Base-by-base conservation (phyloP, 176 grass and related monocot species). In the Rhynchospora tenuis region DNA sequence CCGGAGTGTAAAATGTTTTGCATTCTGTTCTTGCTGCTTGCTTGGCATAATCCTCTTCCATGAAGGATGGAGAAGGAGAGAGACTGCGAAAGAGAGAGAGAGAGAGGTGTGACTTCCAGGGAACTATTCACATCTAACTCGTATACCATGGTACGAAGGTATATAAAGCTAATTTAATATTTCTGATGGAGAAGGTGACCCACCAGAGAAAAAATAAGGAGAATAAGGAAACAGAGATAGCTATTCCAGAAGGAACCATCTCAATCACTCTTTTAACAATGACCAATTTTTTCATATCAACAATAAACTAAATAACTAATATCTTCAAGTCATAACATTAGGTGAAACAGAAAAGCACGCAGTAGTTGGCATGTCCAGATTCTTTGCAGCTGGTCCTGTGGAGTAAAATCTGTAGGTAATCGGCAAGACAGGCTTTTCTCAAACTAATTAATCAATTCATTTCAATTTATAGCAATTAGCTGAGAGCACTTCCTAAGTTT, bases 111-210 rank as follows among this genome's bases (percentile, higher is more conserved):
- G 10, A 27, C 45, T 27, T 47, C 10, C 24, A 22, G n/a, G 17
- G 4, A 74, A 74, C 24, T 45, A 26, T 54, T 5, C 72, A 71
- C 42, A 52, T 75, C 72, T 75, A 55, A 75, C 72, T 75, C 7
- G 9, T 54, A 75, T 54, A 1, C 14, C 5, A 74, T 15, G 45
- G 71, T 74, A 74, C 22, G 8, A 74, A 74, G 20, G 45, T 52
- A 27, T 75, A 55, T 55, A 75, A 27, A 2, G 52, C 47, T 27
- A 54, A 52, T 14, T 50, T 50, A 54, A 74, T 15, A 54, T 54
- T 17, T 27, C 72, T 28, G 72, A 75, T 75, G 52, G 72, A 51
- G 72, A 75, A 75, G 72, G 72, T 75, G 47, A 75, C 47, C 72
- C 72, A 75, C 72, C 72, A 26, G 13, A 75, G 72, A 54, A 75